Base-by-base conservation (phyloP, 2,329 filamentous ascomycete genomes). In the Cryphonectria carpinicola region DNA sequence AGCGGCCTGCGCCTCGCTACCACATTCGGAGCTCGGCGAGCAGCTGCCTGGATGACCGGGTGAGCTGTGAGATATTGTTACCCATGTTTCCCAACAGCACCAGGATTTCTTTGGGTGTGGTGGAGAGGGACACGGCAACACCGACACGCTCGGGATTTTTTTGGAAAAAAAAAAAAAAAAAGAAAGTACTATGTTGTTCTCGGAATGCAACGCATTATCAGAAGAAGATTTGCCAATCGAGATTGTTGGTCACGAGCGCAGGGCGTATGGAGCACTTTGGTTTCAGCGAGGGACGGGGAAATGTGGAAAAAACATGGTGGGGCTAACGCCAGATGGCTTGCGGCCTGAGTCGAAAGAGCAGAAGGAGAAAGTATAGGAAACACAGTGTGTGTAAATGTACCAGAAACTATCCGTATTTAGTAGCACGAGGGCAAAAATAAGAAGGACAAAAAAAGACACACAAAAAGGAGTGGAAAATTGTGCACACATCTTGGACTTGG, bases 1-100 rank as follows among this genome's bases (percentile, higher is more conserved):
- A 93, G 91, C 69, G 94, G 96, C 58, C 83, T 99, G 74, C 91
- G 95, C 71, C 89, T 97, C 75, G 94, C 94, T 70, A 93, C 94
- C 60, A 90, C 90, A 3, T 96, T 97, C 78, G 96, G 95, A 32
- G 93, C 92, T 28, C 91, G 91, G 78, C 89, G 95, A 78, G 93
- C 97, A 52, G 88, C 93, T 6, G 89, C 94, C 67, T 98, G 95
- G 96, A 91, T 98, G 89, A 91, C 88, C 64, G 91, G 92, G 71
- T 97, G 80, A 77, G 37, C 28, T 64, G 41, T 35, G 54, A 52
- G 54, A 58, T 58, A 35, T 58, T 13, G 54, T 58, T 14, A 32
- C 19, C 54, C 54, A 19, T 32, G 17, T 19, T 28, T 17, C 17
- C 19, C 6, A 60, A 39, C 17, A 61, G 35, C 58, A 61, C 43